Evolutionary conservation across 257 asterid genomes (phyloP).

Genomic region (Nicotiana otophora): DNA sequence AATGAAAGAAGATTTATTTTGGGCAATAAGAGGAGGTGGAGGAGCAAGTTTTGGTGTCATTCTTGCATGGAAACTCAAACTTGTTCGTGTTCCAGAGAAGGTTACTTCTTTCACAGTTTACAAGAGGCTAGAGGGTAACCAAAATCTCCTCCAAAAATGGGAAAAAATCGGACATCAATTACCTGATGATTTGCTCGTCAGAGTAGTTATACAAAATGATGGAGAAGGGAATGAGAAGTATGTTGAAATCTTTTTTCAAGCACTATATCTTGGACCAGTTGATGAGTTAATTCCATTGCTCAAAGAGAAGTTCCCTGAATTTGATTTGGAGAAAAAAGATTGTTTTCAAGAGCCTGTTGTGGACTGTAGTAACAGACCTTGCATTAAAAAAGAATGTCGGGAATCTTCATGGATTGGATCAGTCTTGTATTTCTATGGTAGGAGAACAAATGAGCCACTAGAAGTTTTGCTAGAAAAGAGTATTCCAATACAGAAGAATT

Average conservation of each 20-base stretch:
- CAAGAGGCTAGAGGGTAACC: neutral
- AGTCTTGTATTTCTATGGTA: neutral
- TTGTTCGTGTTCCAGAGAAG: neutral
- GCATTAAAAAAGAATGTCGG: neutral
- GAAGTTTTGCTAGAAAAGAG: neutral
- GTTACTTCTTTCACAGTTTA: neutral
- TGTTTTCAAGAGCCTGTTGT: neutral
- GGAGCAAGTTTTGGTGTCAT: conserved; percentile 9
- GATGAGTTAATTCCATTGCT: conserved; percentile 3
- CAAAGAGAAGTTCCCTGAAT: conserved; percentile 1
- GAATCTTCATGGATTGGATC: conserved; percentile 5
- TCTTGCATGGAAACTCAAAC: conserved; percentile 4
- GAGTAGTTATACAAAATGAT: conserved; percentile 1
- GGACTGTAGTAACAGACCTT: conserved; percentile 2
- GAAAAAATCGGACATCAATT: neutral
- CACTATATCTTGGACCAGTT: conserved; percentile 2
- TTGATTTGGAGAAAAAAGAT: conserved; percentile 1
- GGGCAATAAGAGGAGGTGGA: conserved; percentile 12
- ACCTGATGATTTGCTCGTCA: neutral
- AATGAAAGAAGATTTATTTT: neutral
- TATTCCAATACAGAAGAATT: neutral
- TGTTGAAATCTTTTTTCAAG: neutral
- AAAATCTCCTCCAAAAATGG: neutral
- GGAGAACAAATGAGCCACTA: neutral
- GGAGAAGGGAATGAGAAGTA: neutral